Evolutionary conservation across 2,329 filamentous ascomycete genomes (phyloP).

Genomic region (Onygenales sp.): DNA sequence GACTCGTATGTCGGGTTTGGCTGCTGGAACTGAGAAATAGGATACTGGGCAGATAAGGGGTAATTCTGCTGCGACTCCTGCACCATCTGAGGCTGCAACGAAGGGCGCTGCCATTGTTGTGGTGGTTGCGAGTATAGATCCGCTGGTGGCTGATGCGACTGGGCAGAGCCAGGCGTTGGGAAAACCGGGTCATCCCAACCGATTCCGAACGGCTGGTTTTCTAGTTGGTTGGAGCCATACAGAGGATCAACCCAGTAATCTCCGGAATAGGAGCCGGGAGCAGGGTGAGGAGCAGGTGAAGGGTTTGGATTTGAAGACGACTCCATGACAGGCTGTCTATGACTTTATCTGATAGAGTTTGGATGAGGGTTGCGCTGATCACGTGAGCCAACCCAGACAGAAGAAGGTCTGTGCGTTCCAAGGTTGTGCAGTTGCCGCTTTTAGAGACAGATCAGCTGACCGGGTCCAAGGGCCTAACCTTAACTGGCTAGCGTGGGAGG

Average conservation of each 20-base stretch:
- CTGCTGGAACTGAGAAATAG: slow-evolving; percentile 10
- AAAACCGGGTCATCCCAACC: slow-evolving; percentile 30
- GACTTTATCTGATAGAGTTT: background rate
- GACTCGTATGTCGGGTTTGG: slow-evolving; percentile 5
- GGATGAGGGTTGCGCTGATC: background rate
- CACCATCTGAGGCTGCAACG: slow-evolving; percentile 4
- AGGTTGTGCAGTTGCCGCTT: slow-evolving; percentile 2
- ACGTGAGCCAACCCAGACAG: background rate
- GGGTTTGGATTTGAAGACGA: slow-evolving; percentile 17
- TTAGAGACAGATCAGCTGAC: background rate
- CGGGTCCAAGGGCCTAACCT: background rate
- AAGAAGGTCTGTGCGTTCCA: background rate
- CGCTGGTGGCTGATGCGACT: slow-evolving; percentile 15
- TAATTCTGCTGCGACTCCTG: slow-evolving; percentile 14
- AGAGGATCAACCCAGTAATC: slow-evolving; percentile 31
- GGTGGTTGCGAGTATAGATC: slow-evolving; percentile 16
- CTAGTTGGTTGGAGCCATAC: slow-evolving; percentile 17
- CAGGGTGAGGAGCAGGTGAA: slow-evolving; percentile 18
- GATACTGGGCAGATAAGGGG: slow-evolving; percentile 21
- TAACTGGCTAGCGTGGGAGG: background rate
- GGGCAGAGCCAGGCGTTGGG: slow-evolving; percentile 19
- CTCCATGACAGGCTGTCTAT: slow-evolving; percentile 20
- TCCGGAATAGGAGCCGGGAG: slow-evolving; percentile 16
- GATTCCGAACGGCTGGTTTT: slow-evolving; percentile 23
- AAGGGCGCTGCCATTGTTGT: slow-evolving; percentile 5